Evolutionary conservation across 305 asterid species (phyloP).

Genomic region (Fraxinus dipetala): DNA sequence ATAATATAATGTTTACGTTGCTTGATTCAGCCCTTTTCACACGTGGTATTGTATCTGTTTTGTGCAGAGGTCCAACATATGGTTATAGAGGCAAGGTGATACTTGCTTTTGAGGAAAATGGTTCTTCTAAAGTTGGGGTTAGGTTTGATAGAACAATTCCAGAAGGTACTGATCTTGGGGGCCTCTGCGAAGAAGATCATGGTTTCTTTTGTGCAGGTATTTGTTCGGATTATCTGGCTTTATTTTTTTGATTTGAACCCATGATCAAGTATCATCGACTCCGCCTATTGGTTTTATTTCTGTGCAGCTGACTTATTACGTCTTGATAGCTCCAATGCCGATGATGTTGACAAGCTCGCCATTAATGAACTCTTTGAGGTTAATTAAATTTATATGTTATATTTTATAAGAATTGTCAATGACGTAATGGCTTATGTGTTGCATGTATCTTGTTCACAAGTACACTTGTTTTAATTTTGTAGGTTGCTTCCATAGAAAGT

Average conservation of each 20-base stretch:
- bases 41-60: background rate
- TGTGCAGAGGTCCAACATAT: slow-evolving; percentile 71
- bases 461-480: background rate
- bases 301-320: slow-evolving; percentile 43
- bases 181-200: slow-evolving; percentile 83
- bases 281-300: slow-evolving; percentile 11
- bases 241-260: slow-evolving; percentile 6
- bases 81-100: slow-evolving; percentile 78
- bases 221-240: slow-evolving; percentile 17
- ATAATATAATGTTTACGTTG: background rate
- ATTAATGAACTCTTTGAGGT: slow-evolving; percentile 51
- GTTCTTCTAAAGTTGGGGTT: slow-evolving; percentile 77
- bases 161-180: slow-evolving; percentile 89
- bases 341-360: slow-evolving; percentile 36
- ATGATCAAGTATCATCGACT: background rate
- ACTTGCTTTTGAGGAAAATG: slow-evolving; percentile 79
- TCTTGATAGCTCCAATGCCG: slow-evolving; percentile 36
- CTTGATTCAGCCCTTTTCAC: slow-evolving; percentile 12
- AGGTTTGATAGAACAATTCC: slow-evolving; percentile 76
- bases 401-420: background rate
- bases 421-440: background rate
- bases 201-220: slow-evolving; percentile 89
- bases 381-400: background rate
- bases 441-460: background rate
- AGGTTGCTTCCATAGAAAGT: slow-evolving; percentile 45